These are phyloP conservation scores for Dictyostelium intermedium DNA, from an alignment of 78 protist genomes.

Conservation along the genomic window DNA sequence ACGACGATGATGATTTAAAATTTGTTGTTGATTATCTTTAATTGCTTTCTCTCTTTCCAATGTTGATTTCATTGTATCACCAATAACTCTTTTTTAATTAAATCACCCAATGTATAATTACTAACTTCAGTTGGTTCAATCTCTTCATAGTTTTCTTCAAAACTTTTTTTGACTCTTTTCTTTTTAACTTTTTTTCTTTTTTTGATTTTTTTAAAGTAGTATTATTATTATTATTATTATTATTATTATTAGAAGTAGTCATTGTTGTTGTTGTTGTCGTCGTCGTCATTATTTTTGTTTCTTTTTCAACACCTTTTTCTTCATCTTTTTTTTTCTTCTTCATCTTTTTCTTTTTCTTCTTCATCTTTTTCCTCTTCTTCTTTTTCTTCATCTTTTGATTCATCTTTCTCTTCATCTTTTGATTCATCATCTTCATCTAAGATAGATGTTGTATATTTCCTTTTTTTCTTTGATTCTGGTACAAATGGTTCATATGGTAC, in stretches of 20 bases:
- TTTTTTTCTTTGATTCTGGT: background rate
- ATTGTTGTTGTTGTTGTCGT: background rate
- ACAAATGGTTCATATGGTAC: background rate
- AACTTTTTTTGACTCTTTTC: background rate
- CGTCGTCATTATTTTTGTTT: no score
- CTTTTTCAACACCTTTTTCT: background rate
- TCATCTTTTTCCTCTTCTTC: background rate
- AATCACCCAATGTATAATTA: background rate
- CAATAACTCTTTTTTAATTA: background rate
- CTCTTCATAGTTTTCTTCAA: background rate
- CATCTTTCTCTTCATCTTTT: background rate
- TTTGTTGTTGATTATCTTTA: background rate
- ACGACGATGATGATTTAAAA: background rate
- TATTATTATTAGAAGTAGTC: background rate
- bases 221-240: no score
- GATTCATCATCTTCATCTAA: background rate
- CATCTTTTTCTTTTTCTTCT: background rate
- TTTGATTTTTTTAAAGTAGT: background rate
- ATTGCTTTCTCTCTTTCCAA: background rate
- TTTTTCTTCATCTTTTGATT: background rate
- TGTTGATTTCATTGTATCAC: conserved; percentile 30
- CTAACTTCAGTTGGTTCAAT: conserved; percentile 6
- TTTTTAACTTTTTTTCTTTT: background rate
- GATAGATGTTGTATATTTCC: background rate
- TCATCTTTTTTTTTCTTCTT: no score